Evolutionary conservation across 805 yeast species (phyloP), one percentile per base, ranked within the genome.

Genomic region (Candida coleopterorum): DNA sequence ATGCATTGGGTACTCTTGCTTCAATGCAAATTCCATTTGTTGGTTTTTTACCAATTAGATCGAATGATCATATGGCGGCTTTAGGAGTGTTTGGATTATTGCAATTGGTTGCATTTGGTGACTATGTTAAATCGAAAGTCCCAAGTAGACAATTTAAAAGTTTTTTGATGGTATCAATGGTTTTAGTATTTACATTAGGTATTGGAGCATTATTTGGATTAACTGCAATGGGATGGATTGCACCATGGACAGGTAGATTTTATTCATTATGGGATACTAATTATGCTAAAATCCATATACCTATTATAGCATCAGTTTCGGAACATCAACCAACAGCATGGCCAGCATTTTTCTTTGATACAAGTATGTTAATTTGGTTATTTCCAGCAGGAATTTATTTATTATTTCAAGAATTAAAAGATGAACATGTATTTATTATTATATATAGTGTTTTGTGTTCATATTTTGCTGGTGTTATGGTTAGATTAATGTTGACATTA

Each of bases 311-410:
- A 2, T 89, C 97, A 3, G 98, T 93, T 25, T 86, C 96, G 10
- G 99, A 93, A 68, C 99, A 93, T 70, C 99, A 93, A 72, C 99
- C 99, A 41, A 90, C 97, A n/a, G 96, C 98, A 4, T 93, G 99
- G 99, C 95, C 97, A 9, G 79, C 97, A 9, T 94, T 93, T 61
- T 93, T 87, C 75, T 86, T 90, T 58, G 98, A 93, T 60, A 81
- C 93, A 35, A 85, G 80, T 52, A 77, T 90, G 72, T 72, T 93
- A 63, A 85, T 90, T 52, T 94, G 98, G 98, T 72, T 93, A 49
- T 93, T 93, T 85, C 98, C 99, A 36, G 97, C 89, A 5, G 99
- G 98, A 45, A 83, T 94, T 34, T 93, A 85, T 66, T 63, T 93
- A 47, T 74, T 90, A 49, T 85, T 93, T 75, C 85, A 85, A 60